Evolutionary conservation across 2,329 filamentous ascomycete species (phyloP), one percentile per base, ranked within the genome.

Genomic region (Trichoderma hamatum): DNA sequence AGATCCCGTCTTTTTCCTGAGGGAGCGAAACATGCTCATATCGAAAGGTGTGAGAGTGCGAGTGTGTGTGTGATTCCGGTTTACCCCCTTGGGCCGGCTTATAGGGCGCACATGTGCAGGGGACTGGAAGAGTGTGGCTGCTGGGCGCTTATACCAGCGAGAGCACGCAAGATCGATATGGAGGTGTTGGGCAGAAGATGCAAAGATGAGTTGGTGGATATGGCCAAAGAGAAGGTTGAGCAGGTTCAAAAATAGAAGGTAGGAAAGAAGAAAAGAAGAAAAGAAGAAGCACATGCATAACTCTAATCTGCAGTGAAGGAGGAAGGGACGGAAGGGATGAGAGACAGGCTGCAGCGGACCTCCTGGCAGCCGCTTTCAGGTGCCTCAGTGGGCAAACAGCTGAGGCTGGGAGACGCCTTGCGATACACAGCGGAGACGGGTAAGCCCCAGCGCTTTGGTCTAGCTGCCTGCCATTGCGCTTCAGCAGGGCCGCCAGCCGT

Each of bases 1-100:
- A 30, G 70, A 70, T 43, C 70, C 72, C n/a, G 73, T 72, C 68
- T 72, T 75, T 56, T 72, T 73, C 64, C 71, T 74, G 24, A 73
- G 58, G 56, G 72, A 73, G 60, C 71, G 71, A 43, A 78, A 72
- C 76, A 79, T 76, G 60, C 67, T 68, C 63, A 49, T 59, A 13
- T 39, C 59, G 21, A 52, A 62, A 46, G 39, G 46, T 68, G 49
- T 68, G 56, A 32, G 46, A 56, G 49, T 62, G 56, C 39, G 39
- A 46, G 46, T 62, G 49, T 62, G 56, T 9, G 46, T 68, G 49
- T 49, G 34, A 24, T 55, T 55, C 43, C 58, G 46, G 66, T 46
- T 46, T 36, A 46, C 56, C 59, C 66, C 59, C 58, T 32, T 51
- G 52, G 58, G 56, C 39, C 51, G 26, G 30, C 66, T 64, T 59